Evolutionary conservation across 2,329 filamentous ascomycete species (phyloP), one percentile per base, ranked within the genome.

Genomic region (Ilyonectria sp.): DNA sequence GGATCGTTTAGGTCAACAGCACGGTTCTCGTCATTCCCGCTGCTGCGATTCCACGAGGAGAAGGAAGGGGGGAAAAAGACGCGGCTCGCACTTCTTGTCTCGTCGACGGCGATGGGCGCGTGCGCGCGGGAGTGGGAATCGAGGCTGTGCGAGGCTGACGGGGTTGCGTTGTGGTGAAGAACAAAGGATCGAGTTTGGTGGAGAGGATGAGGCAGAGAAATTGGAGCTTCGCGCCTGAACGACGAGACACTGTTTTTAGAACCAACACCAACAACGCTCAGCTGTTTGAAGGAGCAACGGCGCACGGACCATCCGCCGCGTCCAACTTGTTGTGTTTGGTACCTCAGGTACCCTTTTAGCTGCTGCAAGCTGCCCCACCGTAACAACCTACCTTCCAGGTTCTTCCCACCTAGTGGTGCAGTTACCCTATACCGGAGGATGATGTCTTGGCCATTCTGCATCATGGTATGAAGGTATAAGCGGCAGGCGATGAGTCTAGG

Each of bases 21-120:
- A 66, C 67, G 58, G 63, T 68, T 68, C 73, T 75, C 72, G 74
- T 76, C 74, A 76, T 76, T 72, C 65, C 74, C 71, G 70, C 58
- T 68, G 59, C 60, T 69, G 70, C 68, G 70, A 64, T 55, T 40
- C 35, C 23, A 29, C 50, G 60, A 29, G 37, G 4, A 15, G 37
- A 31, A 54, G 49, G 37, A 57, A 23, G 17, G n/a, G 37, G 58
- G n/a, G 17, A 63, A 44, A 11, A 29, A 57, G 26, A 49, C 47
- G 63, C 65, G 31, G 44, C 21, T 43, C 26, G 52, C 23, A 29
- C 21, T 44, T 47, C 52, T 55, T 46, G 35, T 46, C 52, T 64
- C 54, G 54, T 44, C 53, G n/a, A 31, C 10, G 43, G 10, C 57
- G 35, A 37, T 37, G 52, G 33, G 52, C 52, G 60, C 60, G 60